Evolutionary conservation across 148 eudicot species (phyloP), one percentile per base, ranked within the genome.

Genomic region (Selenicereus undatus): DNA sequence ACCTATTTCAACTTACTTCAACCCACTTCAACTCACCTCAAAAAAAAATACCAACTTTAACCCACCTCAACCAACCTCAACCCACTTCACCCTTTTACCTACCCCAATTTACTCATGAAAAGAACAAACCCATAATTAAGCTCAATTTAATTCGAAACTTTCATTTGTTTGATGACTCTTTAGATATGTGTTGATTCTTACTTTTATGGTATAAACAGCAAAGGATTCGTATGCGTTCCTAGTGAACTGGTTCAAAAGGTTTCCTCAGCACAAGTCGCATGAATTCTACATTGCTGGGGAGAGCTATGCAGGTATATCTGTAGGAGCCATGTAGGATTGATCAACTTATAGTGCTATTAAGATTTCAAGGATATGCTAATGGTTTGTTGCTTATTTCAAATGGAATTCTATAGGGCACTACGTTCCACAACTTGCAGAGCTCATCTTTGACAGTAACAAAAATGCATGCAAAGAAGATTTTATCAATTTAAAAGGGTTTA

Each of bases 341-440:
- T 14, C 13, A 36, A 11, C 60, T 43, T 18, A n/a, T n/a, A 30
- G 43, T 50, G 21, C 8, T 42, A 22, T 26, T 6, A 50, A 24
- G 3, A 9, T 22, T 8, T 17, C 11, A 39, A 20, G 35, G 35
- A 1, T 39, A 36, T 5, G 54, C 26, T 39, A 76, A 21, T 24
- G 35, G 7, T 9, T 73, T 16, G 3, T 0, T 24, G 48, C 81
- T 71, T 42, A 36, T 45, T 71, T 75, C 32, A 27, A 27, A 68
- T 83, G 77, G 71, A 69, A 1, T 71, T 76, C 27, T 13, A 74
- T 69, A 94, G 98, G 98, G 32, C 98, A 94, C 82, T 94, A 94
- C 81, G 95, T 94, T 76, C 98, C 98, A 7, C 91, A 91, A 84
- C 95, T 94, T 43, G 85, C 97, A 0, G 94, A 94, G 73, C 36